Base-by-base conservation (phyloP, 768 basidiomycete species). In the Phylloporus rhodoxanthus region DNA sequence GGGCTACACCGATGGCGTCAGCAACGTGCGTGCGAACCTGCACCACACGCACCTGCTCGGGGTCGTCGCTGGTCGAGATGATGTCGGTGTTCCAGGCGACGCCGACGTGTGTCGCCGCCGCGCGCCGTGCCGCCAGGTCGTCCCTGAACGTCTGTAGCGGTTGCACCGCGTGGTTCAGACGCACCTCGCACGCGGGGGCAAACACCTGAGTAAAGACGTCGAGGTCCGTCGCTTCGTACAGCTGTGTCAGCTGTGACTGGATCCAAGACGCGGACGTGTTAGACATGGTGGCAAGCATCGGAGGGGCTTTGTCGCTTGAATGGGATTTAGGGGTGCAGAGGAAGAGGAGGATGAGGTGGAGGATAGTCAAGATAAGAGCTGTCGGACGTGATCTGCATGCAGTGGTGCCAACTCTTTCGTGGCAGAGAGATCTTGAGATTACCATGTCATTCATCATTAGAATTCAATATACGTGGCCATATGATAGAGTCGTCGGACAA, bases 61-160 rank as follows among this genome's bases (percentile, higher is more conserved):
- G 48, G 21, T 53, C 48, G 4, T 58, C 56, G 21, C 65, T 57
- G 39, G 67, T 65, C 43, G 70, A 65, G 38, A 70, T 50, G 37
- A 69, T 20, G 5, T 70, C 60, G 15, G 8, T 9, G 14, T 65
- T 62, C 73, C 75, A 77, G 5, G 65, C 59, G 5, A 72, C 49
- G 17, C 60, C 54, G 5, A 57, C 57, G 4, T 53, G 57, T 5
- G 33, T 53, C 8, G 61, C 57, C 4, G 60, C 47, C 1, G 42
- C 50, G 19, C 58, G 62, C 2, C 53, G 57, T 4, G 60, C 45
- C 9, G 45, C 33, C 19, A 74, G 17, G 0, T 64, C 55, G 17
- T 66, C 63, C 43, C 53, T 57, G 39, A 74, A 61, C 11, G 60
- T 47, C 13, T 68, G 60, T 15, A 66, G 47, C 8, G 55, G 40